These are phyloP conservation scores for Fomitopsis betulina DNA, from an alignment of 1,284 basidiomycete species.

Conservation along the genomic window DNA sequence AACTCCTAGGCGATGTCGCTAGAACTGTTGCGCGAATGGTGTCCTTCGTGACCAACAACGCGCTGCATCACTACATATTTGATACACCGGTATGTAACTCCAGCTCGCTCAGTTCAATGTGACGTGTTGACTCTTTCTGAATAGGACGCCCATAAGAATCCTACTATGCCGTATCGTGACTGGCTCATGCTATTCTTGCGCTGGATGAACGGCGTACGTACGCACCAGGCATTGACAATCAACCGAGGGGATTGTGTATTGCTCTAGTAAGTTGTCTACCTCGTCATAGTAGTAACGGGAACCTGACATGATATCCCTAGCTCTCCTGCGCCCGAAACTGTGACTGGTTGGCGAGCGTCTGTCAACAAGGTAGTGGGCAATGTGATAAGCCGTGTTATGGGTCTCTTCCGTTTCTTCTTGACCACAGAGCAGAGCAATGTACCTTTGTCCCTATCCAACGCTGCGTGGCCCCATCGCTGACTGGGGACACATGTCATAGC, in stretches of 20 bases:
- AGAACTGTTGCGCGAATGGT: background rate
- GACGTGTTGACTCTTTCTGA: background rate
- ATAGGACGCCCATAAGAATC: background rate
- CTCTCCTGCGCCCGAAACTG: background rate
- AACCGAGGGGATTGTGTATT: background rate
- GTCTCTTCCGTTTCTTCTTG: background rate
- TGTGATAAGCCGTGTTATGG: background rate
- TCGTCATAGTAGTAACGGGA: background rate
- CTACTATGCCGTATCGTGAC: background rate
- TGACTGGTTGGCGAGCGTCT: background rate
- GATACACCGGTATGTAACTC: background rate
- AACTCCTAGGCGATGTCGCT: background rate
- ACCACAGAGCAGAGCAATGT: background rate
- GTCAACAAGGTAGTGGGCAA: background rate
- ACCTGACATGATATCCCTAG: background rate
- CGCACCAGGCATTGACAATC: background rate
- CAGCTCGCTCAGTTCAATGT: too few species aligned
- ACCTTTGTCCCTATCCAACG: background rate
- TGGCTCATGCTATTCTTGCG: background rate
- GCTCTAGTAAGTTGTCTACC: background rate
- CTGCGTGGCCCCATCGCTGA: background rate
- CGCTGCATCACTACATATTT: background rate
- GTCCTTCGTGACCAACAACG: background rate
- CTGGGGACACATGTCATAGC: background rate
- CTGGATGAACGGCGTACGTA: background rate